Evolutionary conservation across 2,329 filamentous ascomycete genomes (phyloP).

Genomic region (Phyllosticta ampelicida): DNA sequence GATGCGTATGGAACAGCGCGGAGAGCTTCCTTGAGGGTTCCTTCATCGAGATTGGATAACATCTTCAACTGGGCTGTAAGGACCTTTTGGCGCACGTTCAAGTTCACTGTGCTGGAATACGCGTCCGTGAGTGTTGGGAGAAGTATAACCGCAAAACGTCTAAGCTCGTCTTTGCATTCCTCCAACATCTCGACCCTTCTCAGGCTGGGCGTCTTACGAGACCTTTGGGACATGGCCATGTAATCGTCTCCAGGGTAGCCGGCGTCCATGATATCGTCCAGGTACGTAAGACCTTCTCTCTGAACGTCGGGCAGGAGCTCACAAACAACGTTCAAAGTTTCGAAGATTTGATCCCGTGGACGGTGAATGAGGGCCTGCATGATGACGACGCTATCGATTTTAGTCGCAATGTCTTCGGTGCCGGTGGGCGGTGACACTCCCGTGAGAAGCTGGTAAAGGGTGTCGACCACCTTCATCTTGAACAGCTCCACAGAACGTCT

Average conservation of each 20-base stretch:
- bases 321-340: conserved; percentile 95
- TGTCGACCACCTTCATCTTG: conserved; percentile 95
- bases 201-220: conserved; percentile 56
- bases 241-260: conserved; percentile 38
- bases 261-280: conserved; percentile 40
- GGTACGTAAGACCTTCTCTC: conserved; percentile 41
- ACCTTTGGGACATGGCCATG: conserved; percentile 31
- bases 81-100: conserved; percentile 90
- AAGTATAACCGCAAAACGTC: conserved; percentile 83
- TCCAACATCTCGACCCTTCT: conserved; percentile 73
- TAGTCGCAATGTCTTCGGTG: conserved; percentile 65
- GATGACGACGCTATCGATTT: conserved; percentile 91
- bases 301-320: conserved; percentile 75
- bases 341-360: conserved; percentile 89
- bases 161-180: conserved; percentile 75
- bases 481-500: conserved; percentile 79
- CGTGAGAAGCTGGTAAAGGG: conserved; percentile 91
- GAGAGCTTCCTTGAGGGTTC: conserved; percentile 75
- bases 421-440: conserved; percentile 83
- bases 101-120: conserved; percentile 94
- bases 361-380: conserved; percentile 98
- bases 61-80: conserved; percentile 95
- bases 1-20: conserved; percentile 89
- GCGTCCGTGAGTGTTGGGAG: conserved; percentile 93
- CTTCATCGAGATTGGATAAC: conserved; percentile 84